These are phyloP conservation scores for Yarrowia sp. DNA, from an alignment of 805 yeast genomes.

Conservation along the genomic window DNA sequence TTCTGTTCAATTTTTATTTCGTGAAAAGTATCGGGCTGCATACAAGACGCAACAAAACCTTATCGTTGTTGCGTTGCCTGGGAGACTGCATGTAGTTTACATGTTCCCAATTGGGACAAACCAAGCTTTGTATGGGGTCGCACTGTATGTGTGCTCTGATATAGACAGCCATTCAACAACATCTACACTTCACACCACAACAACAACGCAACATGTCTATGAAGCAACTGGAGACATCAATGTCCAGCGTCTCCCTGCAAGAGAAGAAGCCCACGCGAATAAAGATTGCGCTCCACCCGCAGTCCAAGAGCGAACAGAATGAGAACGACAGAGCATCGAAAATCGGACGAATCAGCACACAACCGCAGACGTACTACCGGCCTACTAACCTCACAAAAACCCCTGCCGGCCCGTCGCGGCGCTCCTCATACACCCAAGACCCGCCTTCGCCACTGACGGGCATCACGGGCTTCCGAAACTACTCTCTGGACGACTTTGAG, in stretches of 20 bases:
- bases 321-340: slow-evolving; percentile 1
- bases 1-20: not conserved
- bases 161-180: not conserved
- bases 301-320: slow-evolving; percentile 20
- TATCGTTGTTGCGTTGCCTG: slow-evolving; percentile 1
- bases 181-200: not conserved
- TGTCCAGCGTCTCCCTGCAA: slow-evolving; percentile 32
- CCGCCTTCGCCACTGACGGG: slow-evolving; percentile 31
- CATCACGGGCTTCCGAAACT: slow-evolving; percentile 34
- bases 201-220: slow-evolving; percentile 27
- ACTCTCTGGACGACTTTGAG: slow-evolving; percentile 66
- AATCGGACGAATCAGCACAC: not conserved
- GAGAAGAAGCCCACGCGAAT: slow-evolving; percentile 28
- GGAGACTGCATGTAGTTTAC: not conserved
- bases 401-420: not conserved
- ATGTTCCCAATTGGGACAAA: slow-evolving; percentile 4
- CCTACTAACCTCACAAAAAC: slow-evolving; percentile 11
- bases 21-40: not conserved
- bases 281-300: slow-evolving; percentile 25
- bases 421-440: not conserved
- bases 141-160: not conserved
- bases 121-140: not conserved
- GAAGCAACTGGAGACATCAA: slow-evolving; percentile 31
- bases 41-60: not conserved
- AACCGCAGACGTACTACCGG: slow-evolving; percentile 16